A percentile compares a stretch with the other conserved stretches of the same genome.
phyloP scores from a whole-genome alignment of 1,284 basidiomycete species.

The Golubevia pallescens region DNA sequence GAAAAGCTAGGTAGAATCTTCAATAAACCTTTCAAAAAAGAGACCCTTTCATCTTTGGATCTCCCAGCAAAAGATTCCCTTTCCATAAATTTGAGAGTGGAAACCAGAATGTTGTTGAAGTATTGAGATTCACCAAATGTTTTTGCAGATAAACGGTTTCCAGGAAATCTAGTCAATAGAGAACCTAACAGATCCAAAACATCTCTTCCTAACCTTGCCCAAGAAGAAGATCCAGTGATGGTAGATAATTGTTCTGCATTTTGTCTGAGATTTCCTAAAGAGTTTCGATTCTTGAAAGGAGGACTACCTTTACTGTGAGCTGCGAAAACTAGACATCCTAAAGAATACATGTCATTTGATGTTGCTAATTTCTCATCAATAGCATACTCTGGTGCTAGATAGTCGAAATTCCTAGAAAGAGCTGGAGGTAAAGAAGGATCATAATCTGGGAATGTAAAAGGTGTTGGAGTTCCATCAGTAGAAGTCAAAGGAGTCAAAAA shows the following conservation, averaged over 20 bases:
- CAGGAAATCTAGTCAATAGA: slow-evolving; percentile 73
- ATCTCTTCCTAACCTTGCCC: slow-evolving; percentile 41
- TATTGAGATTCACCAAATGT: slow-evolving; percentile 82
- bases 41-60: slow-evolving; percentile 91
- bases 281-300: slow-evolving; percentile 88
- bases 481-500: slow-evolving; percentile 79
- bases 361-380: slow-evolving; percentile 84
- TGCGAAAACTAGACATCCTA: slow-evolving; percentile 83
- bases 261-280: slow-evolving; percentile 77
- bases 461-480: slow-evolving; percentile 75
- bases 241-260: slow-evolving; percentile 64
- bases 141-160: slow-evolving; percentile 76
- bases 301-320: slow-evolving; percentile 81
- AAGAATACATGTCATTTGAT: slow-evolving; percentile 90
- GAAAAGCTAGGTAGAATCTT: slow-evolving; percentile 84
- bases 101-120: slow-evolving; percentile 93
- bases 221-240: slow-evolving; percentile 24
- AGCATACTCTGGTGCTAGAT: slow-evolving; percentile 91
- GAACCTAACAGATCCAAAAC: slow-evolving; percentile 38
- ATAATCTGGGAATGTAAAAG: slow-evolving; percentile 86
- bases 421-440: slow-evolving; percentile 81
- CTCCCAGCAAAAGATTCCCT: slow-evolving; percentile 93
- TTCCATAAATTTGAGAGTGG: slow-evolving; percentile 94
- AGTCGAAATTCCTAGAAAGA: slow-evolving; percentile 91
- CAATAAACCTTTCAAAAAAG: slow-evolving; percentile 89